Evolutionary conservation across 2,329 filamentous ascomycete species (phyloP).

Genomic region (Waltergamsia citrina): DNA sequence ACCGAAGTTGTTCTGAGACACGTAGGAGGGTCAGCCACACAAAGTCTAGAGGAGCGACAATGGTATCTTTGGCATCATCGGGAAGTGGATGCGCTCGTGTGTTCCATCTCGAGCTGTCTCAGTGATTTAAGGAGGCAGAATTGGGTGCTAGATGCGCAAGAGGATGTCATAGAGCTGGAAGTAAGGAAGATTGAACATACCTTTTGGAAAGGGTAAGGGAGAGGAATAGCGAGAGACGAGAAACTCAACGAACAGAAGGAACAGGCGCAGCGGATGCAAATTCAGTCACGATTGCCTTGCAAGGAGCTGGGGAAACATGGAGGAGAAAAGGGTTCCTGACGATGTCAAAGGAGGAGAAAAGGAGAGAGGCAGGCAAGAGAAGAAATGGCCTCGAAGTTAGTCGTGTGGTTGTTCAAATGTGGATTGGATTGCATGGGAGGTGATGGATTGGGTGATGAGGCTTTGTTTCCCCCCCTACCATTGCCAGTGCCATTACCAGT

Average conservation of each 20-base stretch:
- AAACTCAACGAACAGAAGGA: slow-evolving; percentile 10
- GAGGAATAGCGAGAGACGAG: slow-evolving; percentile 13
- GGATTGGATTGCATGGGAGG: slow-evolving; percentile 11
- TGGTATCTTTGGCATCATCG: too few relatives aligned
- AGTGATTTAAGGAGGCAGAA: too few relatives aligned
- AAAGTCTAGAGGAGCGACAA: too few relatives aligned
- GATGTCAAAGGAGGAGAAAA: slow-evolving; percentile 13
- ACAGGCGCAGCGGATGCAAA: slow-evolving; percentile 17
- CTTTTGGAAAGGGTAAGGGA: slow-evolving; percentile 10
- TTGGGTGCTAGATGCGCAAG: too few relatives aligned
- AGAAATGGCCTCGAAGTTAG: not conserved
- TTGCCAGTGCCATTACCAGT: too few relatives aligned
- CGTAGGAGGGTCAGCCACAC: not conserved
- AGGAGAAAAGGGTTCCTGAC: slow-evolving; percentile 14
- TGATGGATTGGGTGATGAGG: slow-evolving; percentile 24
- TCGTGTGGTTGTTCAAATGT: slow-evolving; percentile 3
- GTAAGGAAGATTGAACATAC: slow-evolving; percentile 11
- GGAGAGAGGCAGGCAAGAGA: slow-evolving; percentile 13
- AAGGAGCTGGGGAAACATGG: slow-evolving; percentile 26
- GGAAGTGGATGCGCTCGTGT: too few relatives aligned
- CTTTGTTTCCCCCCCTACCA: slow-evolving; percentile 31
- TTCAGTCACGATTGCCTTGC: slow-evolving; percentile 26
- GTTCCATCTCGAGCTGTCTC: too few relatives aligned
- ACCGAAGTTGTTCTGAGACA: slow-evolving; percentile 1
- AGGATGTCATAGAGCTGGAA: not conserved